These are phyloP conservation scores for Penicillium argentinense DNA, from an alignment of 495 filamentous ascomycete genomes.

Conservation along the genomic window DNA sequence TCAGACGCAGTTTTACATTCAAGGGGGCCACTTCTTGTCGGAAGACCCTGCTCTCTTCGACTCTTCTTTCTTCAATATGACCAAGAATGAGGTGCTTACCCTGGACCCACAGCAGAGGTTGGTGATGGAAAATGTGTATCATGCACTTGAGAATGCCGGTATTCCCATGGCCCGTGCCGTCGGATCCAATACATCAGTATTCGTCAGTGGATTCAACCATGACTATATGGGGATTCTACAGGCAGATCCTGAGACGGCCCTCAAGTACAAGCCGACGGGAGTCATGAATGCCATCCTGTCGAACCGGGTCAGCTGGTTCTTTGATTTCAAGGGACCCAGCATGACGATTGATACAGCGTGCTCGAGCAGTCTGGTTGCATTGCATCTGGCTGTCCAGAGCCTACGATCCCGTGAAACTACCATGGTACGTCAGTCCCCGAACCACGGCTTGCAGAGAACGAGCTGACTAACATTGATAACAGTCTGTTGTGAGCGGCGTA, in stretches of 20 bases:
- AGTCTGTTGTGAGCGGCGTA: conserved; percentile 25
- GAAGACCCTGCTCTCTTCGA: conserved; percentile 46
- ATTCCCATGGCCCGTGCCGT: conserved; percentile 19
- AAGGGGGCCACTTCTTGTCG: conserved; percentile 26
- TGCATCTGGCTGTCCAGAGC: conserved; percentile 35
- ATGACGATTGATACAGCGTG: conserved; percentile 45
- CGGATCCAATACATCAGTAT: conserved; percentile 37
- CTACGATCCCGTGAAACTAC: conserved; percentile 40
- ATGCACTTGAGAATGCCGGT: conserved; percentile 38
- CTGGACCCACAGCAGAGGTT: conserved; percentile 51
- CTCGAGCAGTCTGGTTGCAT: conserved; percentile 36
- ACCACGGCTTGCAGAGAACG: neutral
- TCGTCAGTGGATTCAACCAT: conserved; percentile 30
- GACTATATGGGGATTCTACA: conserved; percentile 25
- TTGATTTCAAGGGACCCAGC: conserved; percentile 42
- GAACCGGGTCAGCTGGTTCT: conserved; percentile 45
- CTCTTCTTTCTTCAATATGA: conserved; percentile 57
- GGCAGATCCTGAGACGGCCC: conserved; percentile 19
- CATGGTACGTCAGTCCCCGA: conserved; percentile 19
- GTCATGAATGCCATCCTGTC: conserved; percentile 39
- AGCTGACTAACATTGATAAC: neutral
- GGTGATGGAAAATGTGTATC: conserved; percentile 58
- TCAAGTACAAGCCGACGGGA: conserved; percentile 30
- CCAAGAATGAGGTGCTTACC: conserved; percentile 47
- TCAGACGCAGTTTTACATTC: conserved; percentile 16